A percentile compares a stretch with the other conserved stretches of the same genome.
Evolutionary conservation across 208 protist species (phyloP).

Genomic region (Trypanosoma avium): DNA sequence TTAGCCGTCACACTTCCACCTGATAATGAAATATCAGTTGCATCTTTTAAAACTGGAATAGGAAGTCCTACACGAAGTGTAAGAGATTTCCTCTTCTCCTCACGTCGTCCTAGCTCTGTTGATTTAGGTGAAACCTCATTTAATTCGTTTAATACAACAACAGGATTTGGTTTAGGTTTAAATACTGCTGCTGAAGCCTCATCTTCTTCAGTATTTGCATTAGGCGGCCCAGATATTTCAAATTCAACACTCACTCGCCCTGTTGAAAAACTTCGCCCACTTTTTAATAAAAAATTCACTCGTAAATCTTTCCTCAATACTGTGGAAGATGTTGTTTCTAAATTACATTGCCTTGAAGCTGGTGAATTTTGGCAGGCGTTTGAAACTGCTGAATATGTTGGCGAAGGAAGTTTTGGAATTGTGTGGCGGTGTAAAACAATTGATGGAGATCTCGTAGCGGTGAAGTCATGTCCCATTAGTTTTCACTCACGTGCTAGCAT

Average conservation of each 20-base stretch:
- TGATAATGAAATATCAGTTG: background rate
- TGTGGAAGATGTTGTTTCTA: constrained; percentile 47
- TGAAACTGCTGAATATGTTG: constrained; percentile 56
- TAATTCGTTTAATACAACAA: background rate
- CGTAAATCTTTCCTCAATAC: constrained; percentile 55
- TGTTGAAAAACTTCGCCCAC: constrained; percentile 40
- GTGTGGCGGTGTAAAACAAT: constrained; percentile 77
- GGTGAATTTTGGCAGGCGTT: constrained; percentile 84
- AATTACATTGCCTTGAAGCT: constrained; percentile 48
- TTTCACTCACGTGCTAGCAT: constrained; percentile 58
- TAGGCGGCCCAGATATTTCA: background rate
- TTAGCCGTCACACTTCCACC: background rate
- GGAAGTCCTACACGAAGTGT: constrained; percentile 17
- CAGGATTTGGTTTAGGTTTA: background rate
- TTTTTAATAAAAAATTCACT: constrained; percentile 54
- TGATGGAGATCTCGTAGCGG: constrained; percentile 77
- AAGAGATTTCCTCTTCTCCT: constrained; percentile 26
- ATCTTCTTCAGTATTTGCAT: background rate
- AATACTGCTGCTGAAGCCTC: background rate
- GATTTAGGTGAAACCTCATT: constrained; percentile 14
- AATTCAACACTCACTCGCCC: constrained; percentile 14
- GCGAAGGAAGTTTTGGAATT: constrained; percentile 87
- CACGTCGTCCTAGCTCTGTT: background rate
- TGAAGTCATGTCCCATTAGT: constrained; percentile 81
- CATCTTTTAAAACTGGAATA: background rate